A percentile compares a stretch with the other conserved stretches of the same genome.
phyloP scores from a whole-genome alignment of 1,284 basidiomycete species.

The Spongispora temasekensis region DNA sequence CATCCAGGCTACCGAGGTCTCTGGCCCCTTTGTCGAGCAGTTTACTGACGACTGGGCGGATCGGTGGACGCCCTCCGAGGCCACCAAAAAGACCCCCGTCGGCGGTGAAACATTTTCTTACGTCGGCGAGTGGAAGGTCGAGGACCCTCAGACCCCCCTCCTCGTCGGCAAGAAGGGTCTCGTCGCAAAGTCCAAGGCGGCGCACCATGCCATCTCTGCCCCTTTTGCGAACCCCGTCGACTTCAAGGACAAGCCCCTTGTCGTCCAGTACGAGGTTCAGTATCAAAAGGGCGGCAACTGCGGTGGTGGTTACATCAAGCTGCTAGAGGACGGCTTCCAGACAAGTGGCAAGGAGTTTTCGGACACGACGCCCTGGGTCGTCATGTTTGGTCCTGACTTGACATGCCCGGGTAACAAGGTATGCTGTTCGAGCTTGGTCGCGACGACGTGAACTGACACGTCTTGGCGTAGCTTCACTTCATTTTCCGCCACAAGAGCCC shows the following conservation, averaged over 20 bases:
- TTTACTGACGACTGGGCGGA: conserved; percentile 90
- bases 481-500: conserved; percentile 98
- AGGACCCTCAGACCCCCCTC: conserved; percentile 76
- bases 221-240: conserved; percentile 80
- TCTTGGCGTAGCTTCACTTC: conserved; percentile 75
- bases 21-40: conserved; percentile 97
- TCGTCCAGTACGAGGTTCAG: conserved; percentile 99
- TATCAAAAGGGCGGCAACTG: conserved; percentile 99
- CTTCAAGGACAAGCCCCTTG: conserved; percentile 87
- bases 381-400: conserved; percentile 94
- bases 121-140: conserved; percentile 96
- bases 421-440: conserved; percentile 6
- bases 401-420: conserved; percentile 88
- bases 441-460: conserved; percentile 3
- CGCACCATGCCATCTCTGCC: conserved; percentile 97
- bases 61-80: conserved; percentile 95
- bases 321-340: conserved; percentile 91
- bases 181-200: conserved; percentile 90
- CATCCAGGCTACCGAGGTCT: conserved; percentile 73
- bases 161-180: conserved; percentile 86
- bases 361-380: conserved; percentile 96
- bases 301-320: conserved; percentile 98
- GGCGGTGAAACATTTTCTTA: conserved; percentile 95
- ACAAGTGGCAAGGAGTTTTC: conserved; percentile 92
- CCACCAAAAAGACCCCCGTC: conserved; percentile 95